Evolutionary conservation across 768 basidiomycete species (phyloP), one percentile per base, ranked within the genome.

Genomic region (Infundibulicybe gibba): DNA sequence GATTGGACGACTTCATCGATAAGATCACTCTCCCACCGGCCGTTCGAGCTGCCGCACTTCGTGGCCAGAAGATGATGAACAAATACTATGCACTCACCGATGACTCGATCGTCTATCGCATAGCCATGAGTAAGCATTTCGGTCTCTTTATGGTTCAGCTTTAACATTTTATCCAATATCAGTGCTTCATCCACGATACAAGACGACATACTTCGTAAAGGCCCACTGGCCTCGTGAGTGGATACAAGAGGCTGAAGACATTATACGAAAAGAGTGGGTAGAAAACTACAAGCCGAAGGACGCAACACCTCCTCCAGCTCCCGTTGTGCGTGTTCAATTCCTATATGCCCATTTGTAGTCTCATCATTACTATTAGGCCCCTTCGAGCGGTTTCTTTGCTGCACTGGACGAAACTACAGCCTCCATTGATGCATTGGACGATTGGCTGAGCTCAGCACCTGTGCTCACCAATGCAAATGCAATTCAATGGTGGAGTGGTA

Each of bases 61-160:
- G 49, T 1, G 62, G 57, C 0, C 47, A 32, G 2, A 19, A 32
- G 0, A n/a, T n/a, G n/a, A n/a, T n/a, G n/a, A n/a, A n/a, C n/a
- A n/a, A n/a, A n/a, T n/a, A n/a, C n/a, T n/a, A n/a, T n/a, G n/a
- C n/a, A n/a, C 37, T 38, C 0, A 64, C 60, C 0, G 62, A 64
- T 48, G 51, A 61, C 2, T 56, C 58, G 0, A 35, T 51, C 13
- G 51, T 61, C 2, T 61, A 60, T 25, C 53, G 61, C 1, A 47
- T 63, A 11, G 57, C 61, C 0, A 62, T 64, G 61, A 53, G 63
- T 64, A 31, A 3, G 50, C 58, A 16, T 11, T 43, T 16, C 49
- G 11, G 39, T 32, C 21, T 40, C 35, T 43, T 10, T 14, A 38
- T n/a, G 35, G 13, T 25, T 14, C 39, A 30, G 48, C 2, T 6